These are phyloP conservation scores for Millerozyma acaciae DNA, from an alignment of 805 yeast species.

Conservation along the genomic window DNA sequence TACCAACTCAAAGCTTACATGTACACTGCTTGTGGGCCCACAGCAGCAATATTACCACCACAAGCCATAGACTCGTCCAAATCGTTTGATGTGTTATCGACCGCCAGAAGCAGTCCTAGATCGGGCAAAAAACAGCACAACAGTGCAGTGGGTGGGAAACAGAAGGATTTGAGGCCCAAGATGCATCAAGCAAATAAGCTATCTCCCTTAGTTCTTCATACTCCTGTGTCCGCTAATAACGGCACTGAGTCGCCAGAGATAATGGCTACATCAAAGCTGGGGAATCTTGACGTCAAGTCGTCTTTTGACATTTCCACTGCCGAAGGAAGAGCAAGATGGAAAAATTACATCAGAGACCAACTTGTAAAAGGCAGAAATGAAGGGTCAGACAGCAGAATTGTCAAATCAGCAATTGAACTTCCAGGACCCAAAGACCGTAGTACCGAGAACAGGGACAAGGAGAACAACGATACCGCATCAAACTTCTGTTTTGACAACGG, in stretches of 20 bases:
- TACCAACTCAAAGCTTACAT: conserved; percentile 9
- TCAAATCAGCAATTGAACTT: too few relatives aligned
- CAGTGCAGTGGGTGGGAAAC: neutral
- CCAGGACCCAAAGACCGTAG: neutral
- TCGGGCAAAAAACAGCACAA: neutral
- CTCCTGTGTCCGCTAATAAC: neutral
- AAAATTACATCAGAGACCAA: conserved; percentile 13
- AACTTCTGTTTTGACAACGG: too few relatives aligned
- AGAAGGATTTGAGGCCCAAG: too few relatives aligned
- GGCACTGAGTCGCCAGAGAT: too few relatives aligned
- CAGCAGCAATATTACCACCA: conserved; percentile 1
- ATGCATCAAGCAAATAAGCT: too few relatives aligned
- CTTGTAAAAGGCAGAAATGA: neutral
- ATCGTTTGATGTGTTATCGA: neutral
- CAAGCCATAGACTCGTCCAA: neutral
- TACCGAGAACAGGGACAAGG: neutral
- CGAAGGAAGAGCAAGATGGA: conserved; percentile 25
- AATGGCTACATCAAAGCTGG: too few relatives aligned
- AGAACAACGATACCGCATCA: neutral
- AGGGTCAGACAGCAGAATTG: too few relatives aligned
- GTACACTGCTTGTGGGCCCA: conserved; percentile 5
- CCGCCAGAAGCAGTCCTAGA: neutral
- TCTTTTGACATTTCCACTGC: conserved; percentile 26
- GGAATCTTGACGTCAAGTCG: neutral
- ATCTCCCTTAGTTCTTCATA: neutral